Conservation (phyloP, 495 filamentous ascomycete genomes). For the Lasiosphaeris hirsuta region DNA sequence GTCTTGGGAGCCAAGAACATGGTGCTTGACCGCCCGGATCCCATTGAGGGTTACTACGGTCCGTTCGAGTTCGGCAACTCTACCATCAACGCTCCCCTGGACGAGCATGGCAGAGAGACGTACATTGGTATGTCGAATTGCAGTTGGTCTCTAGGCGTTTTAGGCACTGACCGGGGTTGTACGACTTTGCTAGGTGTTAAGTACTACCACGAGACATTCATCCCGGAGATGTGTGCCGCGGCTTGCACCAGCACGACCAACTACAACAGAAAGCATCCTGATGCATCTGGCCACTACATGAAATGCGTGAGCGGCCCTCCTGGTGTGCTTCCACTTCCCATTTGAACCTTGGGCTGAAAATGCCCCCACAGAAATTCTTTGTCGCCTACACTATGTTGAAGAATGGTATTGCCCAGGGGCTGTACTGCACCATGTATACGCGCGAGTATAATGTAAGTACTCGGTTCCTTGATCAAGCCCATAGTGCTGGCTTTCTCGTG, state of each 20-base stretch:
- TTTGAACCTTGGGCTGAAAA: neutral
- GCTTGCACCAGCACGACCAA: slow-evolving; percentile 15
- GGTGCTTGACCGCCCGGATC: neutral
- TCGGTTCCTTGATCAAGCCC: neutral
- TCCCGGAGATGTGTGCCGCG: slow-evolving; percentile 19
- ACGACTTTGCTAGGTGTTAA: slow-evolving; percentile 12
- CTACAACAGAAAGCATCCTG: slow-evolving; percentile 18
- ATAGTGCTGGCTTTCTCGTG: too few relatives aligned
- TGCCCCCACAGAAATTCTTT: slow-evolving; percentile 10
- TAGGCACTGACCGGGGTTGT: neutral
- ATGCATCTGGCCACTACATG: slow-evolving; percentile 9
- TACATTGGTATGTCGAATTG: slow-evolving; percentile 6
- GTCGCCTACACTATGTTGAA: slow-evolving; percentile 17
- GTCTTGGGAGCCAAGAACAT: neutral
- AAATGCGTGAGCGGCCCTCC: slow-evolving; percentile 9
- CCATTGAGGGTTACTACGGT: slow-evolving; percentile 15
- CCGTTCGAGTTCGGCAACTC: slow-evolving; percentile 14
- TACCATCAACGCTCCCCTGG: slow-evolving; percentile 19
- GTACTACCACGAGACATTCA: slow-evolving; percentile 16
- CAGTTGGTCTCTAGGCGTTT: neutral
- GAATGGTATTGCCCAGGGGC: slow-evolving; percentile 8
- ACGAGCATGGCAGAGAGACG: slow-evolving; percentile 15
- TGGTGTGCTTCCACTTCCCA: too few relatives aligned
- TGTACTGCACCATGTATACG: slow-evolving; percentile 18
- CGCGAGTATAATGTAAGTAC: slow-evolving; percentile 16